Conservation (phyloP, 306 rosid genomes). For the Quercus cerris region DNA sequence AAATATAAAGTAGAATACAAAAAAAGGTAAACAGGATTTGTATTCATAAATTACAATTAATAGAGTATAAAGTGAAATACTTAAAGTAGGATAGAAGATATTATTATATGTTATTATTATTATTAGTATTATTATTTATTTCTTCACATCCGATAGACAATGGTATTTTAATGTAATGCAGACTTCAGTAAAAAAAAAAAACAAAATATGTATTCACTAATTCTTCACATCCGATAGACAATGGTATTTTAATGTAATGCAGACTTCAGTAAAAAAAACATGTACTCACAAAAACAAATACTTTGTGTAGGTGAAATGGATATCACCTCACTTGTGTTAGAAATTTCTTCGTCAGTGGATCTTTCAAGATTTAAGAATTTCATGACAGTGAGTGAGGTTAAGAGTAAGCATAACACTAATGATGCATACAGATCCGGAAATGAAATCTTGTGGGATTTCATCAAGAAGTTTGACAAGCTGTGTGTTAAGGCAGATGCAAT, state of each 20-base stretch:
- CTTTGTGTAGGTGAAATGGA: background rate
- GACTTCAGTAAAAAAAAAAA: background rate
- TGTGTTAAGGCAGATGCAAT: background rate
- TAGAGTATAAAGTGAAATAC: too few relatives aligned
- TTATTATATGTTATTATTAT: too few relatives aligned
- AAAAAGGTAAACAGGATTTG: too few relatives aligned
- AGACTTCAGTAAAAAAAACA: background rate
- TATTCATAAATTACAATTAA: too few relatives aligned
- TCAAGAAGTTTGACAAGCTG: background rate
- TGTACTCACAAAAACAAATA: background rate
- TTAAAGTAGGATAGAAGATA: too few relatives aligned
- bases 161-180: constrained; percentile 7
- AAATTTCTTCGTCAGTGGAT: constrained; percentile 16
- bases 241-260: constrained; percentile 7
- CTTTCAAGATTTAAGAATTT: constrained; percentile 13
- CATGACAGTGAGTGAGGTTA: background rate
- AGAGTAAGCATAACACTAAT: background rate
- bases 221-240: background rate
- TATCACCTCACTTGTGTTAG: background rate
- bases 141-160: background rate
- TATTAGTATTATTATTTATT: background rate
- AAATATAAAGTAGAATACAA: too few relatives aligned
- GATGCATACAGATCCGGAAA: background rate
- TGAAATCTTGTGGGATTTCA: background rate
- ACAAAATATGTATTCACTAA: background rate